Evolutionary conservation across 352 stramenopile species (phyloP).

Genomic region (Globisporangium echinulatum): DNA sequence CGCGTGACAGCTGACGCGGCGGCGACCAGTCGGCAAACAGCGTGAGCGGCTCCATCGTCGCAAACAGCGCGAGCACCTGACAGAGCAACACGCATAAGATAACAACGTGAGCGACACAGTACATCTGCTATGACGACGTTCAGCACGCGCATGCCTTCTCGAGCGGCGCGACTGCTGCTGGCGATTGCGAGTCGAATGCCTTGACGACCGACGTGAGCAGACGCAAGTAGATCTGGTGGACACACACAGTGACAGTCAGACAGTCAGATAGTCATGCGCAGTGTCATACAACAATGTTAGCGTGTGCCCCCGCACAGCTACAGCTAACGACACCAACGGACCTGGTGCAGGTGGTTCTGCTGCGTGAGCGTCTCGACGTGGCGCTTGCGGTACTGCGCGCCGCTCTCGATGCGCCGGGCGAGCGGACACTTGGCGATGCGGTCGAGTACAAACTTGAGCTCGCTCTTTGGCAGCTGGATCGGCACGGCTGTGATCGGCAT

Average conservation of each 20-base stretch:
- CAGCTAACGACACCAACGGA: slow-evolving; percentile 9
- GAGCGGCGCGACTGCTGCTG: slow-evolving; percentile 42
- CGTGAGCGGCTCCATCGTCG: slow-evolving; percentile 50
- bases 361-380: slow-evolving; percentile 41
- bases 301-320: neutral
- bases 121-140: neutral
- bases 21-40: slow-evolving; percentile 81
- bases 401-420: slow-evolving; percentile 40
- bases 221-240: slow-evolving; percentile 56
- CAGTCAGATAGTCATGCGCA: neutral
- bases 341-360: slow-evolving; percentile 78
- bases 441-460: slow-evolving; percentile 83
- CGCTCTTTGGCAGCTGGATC: slow-evolving; percentile 77
- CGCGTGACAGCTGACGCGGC: slow-evolving; percentile 40
- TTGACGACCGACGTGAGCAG: slow-evolving; percentile 51
- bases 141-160: slow-evolving; percentile 33
- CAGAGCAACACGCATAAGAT: neutral
- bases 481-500: slow-evolving; percentile 67
- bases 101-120: neutral
- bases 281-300: no score
- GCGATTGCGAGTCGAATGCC: slow-evolving; percentile 47
- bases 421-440: slow-evolving; percentile 70
- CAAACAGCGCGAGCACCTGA: slow-evolving; percentile 58
- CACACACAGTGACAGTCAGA: neutral
- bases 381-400: slow-evolving; percentile 58